A percentile compares a stretch with the other conserved stretches of the same genome.
These are phyloP conservation scores for Thecaphora frezii DNA, from an alignment of 1,284 basidiomycete species.

Conservation along the genomic window DNA sequence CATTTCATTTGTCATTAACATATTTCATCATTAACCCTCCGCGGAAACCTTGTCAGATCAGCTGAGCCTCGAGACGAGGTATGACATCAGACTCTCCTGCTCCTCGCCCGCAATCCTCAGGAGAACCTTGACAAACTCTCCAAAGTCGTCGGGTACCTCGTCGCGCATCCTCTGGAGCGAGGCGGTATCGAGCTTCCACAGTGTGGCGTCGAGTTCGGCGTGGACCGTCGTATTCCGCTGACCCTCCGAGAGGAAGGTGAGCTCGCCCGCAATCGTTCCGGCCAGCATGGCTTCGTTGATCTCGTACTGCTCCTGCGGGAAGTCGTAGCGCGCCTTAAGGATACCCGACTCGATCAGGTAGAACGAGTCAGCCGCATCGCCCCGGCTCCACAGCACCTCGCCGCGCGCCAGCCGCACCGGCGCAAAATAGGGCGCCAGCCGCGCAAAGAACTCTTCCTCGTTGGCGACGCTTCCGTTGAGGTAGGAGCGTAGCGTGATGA, in stretches of 20 bases:
- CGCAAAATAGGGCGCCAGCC: constrained; percentile 72
- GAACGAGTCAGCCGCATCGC: constrained; percentile 68
- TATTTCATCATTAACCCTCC: not conserved
- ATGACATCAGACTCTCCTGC: constrained; percentile 54
- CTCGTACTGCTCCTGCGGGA: constrained; percentile 54
- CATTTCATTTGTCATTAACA: too few relatives aligned
- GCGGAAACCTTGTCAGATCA: constrained; percentile 8
- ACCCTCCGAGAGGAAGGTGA: constrained; percentile 47
- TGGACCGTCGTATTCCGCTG: constrained; percentile 50
- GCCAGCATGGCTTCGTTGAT: constrained; percentile 58
- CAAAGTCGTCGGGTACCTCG: constrained; percentile 23
- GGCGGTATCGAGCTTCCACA: constrained; percentile 47
- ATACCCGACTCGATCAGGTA: constrained; percentile 57
- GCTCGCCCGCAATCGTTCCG: constrained; percentile 56
- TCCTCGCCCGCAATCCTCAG: constrained; percentile 53
- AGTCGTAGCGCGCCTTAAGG: constrained; percentile 54
- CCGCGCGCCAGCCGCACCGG: constrained; percentile 67
- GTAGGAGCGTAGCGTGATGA: constrained; percentile 48
- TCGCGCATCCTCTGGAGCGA: constrained; percentile 25
- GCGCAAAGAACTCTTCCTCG: constrained; percentile 56
- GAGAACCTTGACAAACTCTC: constrained; percentile 42
- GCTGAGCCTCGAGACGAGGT: constrained; percentile 52
- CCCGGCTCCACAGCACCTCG: constrained; percentile 71
- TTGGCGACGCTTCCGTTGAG: constrained; percentile 1
- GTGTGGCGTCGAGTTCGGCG: constrained; percentile 48